Evolutionary conservation across 2,329 filamentous ascomycete species (phyloP).

Genomic region (Aspergillus caelatus): DNA sequence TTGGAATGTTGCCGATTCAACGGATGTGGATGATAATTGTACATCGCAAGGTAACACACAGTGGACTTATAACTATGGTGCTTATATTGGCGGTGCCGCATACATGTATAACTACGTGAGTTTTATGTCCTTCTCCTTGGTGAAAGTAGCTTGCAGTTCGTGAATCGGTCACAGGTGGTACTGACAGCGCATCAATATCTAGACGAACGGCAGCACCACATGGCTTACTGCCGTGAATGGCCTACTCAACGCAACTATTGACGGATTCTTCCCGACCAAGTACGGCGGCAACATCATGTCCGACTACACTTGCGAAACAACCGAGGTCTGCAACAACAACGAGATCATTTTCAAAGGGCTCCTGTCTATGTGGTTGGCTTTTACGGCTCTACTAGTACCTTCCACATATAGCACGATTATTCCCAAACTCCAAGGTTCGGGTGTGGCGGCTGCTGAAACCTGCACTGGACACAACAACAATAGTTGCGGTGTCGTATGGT

Average conservation of each 20-base stretch:
- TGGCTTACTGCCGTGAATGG: slow-evolving; percentile 62
- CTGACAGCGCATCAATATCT: not conserved
- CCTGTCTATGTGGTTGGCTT: slow-evolving; percentile 67
- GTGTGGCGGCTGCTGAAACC: slow-evolving; percentile 61
- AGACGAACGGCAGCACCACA: slow-evolving; percentile 41
- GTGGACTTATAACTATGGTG: slow-evolving; percentile 69
- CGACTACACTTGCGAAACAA: slow-evolving; percentile 68
- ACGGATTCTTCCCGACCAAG: slow-evolving; percentile 54
- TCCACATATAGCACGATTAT: slow-evolving; percentile 58
- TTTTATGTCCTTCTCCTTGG: not conserved
- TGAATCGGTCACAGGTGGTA: not conserved
- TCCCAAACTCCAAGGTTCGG: slow-evolving; percentile 60
- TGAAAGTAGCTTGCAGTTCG: not conserved
- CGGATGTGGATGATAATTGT: slow-evolving; percentile 61
- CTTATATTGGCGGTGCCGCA: slow-evolving; percentile 62
- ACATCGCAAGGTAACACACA: slow-evolving; percentile 63
- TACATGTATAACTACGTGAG: slow-evolving; percentile 68
- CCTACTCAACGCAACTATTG: slow-evolving; percentile 54
- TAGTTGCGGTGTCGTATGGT: slow-evolving; percentile 68
- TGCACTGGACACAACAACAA: slow-evolving; percentile 63
- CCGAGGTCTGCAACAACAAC: slow-evolving; percentile 66
- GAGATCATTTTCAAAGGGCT: slow-evolving; percentile 75
- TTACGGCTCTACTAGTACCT: slow-evolving; percentile 64
- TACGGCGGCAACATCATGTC: slow-evolving; percentile 57
- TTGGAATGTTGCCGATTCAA: slow-evolving; percentile 68